phyloP scores from a whole-genome alignment of 225 moss, liverwort and hornwort genomes.

The Physcomitrium patens region DNA sequence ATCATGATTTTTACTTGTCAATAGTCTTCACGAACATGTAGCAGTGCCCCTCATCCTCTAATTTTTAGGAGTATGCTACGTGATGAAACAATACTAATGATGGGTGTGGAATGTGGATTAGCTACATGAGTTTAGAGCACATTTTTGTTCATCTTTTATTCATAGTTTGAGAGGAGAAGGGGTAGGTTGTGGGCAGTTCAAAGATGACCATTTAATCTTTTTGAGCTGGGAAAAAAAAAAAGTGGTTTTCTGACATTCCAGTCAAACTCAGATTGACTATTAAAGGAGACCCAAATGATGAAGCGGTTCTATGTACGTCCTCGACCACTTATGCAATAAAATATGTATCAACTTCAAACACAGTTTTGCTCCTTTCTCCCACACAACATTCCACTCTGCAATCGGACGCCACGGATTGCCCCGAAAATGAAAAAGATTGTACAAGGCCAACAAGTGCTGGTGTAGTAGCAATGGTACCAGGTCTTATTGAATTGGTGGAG shows the following conservation, averaged over 20 bases:
- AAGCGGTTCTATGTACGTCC: conserved; percentile 89
- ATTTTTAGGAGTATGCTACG: conserved; percentile 15
- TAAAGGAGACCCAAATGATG: conserved; percentile 73
- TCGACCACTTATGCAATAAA: conserved; percentile 85
- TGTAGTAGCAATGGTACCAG: conserved; percentile 78
- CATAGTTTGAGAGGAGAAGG: conserved; percentile 21
- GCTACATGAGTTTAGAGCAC: neutral
- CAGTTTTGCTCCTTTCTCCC: conserved; percentile 83
- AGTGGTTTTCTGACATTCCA: conserved; percentile 16
- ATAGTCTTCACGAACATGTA: conserved; percentile 17
- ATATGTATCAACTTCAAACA: conserved; percentile 91
- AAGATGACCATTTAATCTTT: neutral
- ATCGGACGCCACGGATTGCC: conserved; percentile 6
- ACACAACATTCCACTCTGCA: conserved; percentile 17
- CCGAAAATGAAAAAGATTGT: conserved; percentile 13
- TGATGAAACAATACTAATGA: neutral
- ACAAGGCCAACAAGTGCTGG: conserved; percentile 38
- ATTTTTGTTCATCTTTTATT: conserved; percentile 16
- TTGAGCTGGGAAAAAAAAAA: neutral
- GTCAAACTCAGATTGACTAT: conserved; percentile 64
- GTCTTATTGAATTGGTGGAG: conserved; percentile 86
- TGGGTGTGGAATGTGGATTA: neutral
- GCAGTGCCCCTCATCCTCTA: neutral
- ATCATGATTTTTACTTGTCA: conserved; percentile 12
- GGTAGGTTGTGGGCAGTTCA: conserved; percentile 13